Base-by-base conservation (phyloP, 108 stramenopile species). In the Hondaea fermentalgiana region DNA sequence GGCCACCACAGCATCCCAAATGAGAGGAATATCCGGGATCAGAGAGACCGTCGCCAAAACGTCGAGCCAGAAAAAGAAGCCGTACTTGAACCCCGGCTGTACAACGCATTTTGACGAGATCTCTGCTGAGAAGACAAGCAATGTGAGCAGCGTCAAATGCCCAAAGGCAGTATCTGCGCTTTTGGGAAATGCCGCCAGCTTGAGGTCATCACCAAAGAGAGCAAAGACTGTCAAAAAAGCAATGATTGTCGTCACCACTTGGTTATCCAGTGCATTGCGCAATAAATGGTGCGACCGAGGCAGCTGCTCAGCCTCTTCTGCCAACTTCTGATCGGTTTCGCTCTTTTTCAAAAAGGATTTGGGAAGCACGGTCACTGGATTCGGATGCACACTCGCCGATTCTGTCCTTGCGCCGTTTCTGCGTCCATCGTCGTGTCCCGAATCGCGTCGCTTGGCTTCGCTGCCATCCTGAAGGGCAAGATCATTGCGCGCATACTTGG, bases 11-110 rank as follows among this genome's bases (percentile, higher is more conserved):
- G 12, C 5, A 47, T 87, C 45, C 87, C 5, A 55, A 43, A 91
- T 5, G 49, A 58, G 72, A 3, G 17, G 72, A 29, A 94, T 89
- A 53, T 91, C 90, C 25, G 88, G 88, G 29, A 91, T 72, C 59
- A 91, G 60, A n/a, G 88, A 88, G 16, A 87, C 72, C 44, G 88
- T 88, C 17, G 69, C 44, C 6, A 91, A 4, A 5, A 91, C 19
- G 43, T 91, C 90, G 2, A 91, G 72, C 72, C 64, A 72, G 58
- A 91, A 91, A 76, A 88, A 91, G 28, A 89, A 88, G 42, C 88
- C 88, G 23, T 19, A 19, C 2, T 60, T 60, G 88, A 71, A 91
- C 25, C 55, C 87, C 5, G 44, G 42, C 28, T 88, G 14, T 14
- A 28, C 44, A 23, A 69, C 6, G 60, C 5, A 8, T 8, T 69